Percentiles rank a stretch among this genome's conserved stretches.
Conservation (phyloP, 2,329 filamentous ascomycete species). For the Ilyonectria sp. region DNA sequence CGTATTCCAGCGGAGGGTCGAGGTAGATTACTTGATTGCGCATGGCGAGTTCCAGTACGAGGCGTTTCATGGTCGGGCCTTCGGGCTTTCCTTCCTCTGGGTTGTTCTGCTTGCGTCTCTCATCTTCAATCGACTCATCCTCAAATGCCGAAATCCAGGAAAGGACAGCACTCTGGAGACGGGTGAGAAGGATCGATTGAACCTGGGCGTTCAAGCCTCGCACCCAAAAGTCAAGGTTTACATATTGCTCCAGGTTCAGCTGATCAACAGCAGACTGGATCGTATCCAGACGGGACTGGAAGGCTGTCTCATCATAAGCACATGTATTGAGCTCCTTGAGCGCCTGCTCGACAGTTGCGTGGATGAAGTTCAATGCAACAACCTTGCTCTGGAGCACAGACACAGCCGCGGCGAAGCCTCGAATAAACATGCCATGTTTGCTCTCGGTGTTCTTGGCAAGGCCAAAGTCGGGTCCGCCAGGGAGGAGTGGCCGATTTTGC, state of each 20-base stretch:
- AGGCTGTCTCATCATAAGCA: conserved; percentile 83
- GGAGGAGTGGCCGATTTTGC: conserved; percentile 62
- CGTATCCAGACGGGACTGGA: conserved; percentile 84
- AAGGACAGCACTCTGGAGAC: conserved; percentile 86
- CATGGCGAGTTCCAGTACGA: conserved; percentile 96
- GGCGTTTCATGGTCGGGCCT: conserved; percentile 76
- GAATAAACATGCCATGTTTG: conserved; percentile 96
- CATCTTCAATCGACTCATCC: conserved; percentile 69
- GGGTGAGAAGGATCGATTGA: conserved; percentile 82
- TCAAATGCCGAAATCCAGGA: conserved; percentile 92
- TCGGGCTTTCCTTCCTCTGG: conserved; percentile 65
- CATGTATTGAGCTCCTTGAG: conserved; percentile 88
- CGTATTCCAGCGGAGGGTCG: conserved; percentile 92
- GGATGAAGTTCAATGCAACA: conserved; percentile 81
- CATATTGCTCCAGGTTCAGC: conserved; percentile 95
- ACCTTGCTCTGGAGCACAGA: conserved; percentile 93
- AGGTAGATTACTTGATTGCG: conserved; percentile 98
- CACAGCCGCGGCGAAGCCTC: conserved; percentile 90
- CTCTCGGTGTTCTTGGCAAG: conserved; percentile 78
- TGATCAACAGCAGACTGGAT: conserved; percentile 96
- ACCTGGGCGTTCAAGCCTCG: conserved; percentile 88
- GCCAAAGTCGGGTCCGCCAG: conserved; percentile 58
- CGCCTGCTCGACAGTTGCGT: conserved; percentile 85
- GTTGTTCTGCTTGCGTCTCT: conserved; percentile 65
- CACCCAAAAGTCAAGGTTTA: conserved; percentile 94